A percentile compares a stretch with the other conserved stretches of the same genome.
Conservation (phyloP, 2,329 filamentous ascomycete genomes). For the Myriosclerotinia curreyana region DNA sequence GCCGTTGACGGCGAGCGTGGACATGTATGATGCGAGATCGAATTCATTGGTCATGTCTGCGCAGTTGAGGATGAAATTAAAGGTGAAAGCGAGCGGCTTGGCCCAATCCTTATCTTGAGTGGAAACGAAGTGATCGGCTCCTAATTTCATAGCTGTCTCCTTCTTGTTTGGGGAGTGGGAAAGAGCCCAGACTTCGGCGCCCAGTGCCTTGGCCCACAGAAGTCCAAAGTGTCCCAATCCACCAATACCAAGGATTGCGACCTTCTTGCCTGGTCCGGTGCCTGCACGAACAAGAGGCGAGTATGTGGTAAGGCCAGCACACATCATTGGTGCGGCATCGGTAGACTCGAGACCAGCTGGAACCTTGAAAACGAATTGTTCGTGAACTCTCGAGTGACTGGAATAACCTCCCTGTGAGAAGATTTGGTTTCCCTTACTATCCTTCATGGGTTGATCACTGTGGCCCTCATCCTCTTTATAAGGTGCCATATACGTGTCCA, state of each 20-base stretch:
- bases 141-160: slow-evolving; percentile 58
- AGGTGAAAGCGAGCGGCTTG: slow-evolving; percentile 49
- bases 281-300: slow-evolving; percentile 65
- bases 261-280: slow-evolving; percentile 65
- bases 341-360: slow-evolving; percentile 50
- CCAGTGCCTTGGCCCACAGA: slow-evolving; percentile 67
- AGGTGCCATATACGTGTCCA: slow-evolving; percentile 34
- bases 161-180: slow-evolving; percentile 58
- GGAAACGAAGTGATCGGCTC: slow-evolving; percentile 55
- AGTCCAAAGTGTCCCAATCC: slow-evolving; percentile 72
- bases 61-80: slow-evolving; percentile 58
- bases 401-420: slow-evolving; percentile 52
- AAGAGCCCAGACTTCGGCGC: slow-evolving; percentile 63
- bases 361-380: slow-evolving; percentile 59
- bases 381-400: slow-evolving; percentile 51
- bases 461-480: slow-evolving; percentile 24
- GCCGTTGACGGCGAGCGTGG: slow-evolving; percentile 57
- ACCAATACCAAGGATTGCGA: slow-evolving; percentile 65
- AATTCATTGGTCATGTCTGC: slow-evolving; percentile 54
- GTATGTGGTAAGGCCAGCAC: slow-evolving; percentile 73
- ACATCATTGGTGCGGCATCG: slow-evolving; percentile 66
- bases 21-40: slow-evolving; percentile 54
- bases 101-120: slow-evolving; percentile 61
- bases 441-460: slow-evolving; percentile 21
- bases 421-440: slow-evolving; percentile 19